Conservation (phyloP, 306 rosid genomes). For the Malus orientalis region DNA sequence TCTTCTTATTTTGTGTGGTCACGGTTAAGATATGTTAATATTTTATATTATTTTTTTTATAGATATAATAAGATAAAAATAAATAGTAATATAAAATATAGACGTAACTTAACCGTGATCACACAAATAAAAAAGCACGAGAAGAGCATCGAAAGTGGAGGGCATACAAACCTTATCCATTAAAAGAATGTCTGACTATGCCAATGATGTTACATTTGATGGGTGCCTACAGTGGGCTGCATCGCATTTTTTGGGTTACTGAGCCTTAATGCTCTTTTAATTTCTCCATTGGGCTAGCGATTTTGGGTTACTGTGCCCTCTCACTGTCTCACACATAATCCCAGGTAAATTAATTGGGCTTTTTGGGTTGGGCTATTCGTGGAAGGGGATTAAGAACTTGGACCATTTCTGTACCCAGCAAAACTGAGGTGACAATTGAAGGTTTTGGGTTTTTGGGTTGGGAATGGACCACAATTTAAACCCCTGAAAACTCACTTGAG, state of each 20-base stretch:
- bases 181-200: conserved; percentile 23
- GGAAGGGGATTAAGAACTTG: neutral
- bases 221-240: neutral
- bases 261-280: neutral
- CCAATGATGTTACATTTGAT: conserved; percentile 8
- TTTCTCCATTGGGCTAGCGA: neutral
- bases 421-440: neutral
- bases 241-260: conserved; percentile 6
- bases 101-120: no score
- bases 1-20: no score
- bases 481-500: neutral
- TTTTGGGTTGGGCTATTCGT: neutral
- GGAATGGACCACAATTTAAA: neutral
- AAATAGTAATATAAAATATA: no score
- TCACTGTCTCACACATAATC: neutral
- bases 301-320: conserved; percentile 1
- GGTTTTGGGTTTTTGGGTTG: neutral
- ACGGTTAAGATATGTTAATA: no score
- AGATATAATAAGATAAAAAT: no score
- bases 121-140: no score
- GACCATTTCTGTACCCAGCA: neutral
- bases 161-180: no score
- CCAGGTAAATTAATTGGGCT: neutral
- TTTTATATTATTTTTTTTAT: no score
- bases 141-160: no score